Evolutionary conservation across 1,139 yeast species (phyloP).

Genomic region (Blastobotrys serpentis): DNA sequence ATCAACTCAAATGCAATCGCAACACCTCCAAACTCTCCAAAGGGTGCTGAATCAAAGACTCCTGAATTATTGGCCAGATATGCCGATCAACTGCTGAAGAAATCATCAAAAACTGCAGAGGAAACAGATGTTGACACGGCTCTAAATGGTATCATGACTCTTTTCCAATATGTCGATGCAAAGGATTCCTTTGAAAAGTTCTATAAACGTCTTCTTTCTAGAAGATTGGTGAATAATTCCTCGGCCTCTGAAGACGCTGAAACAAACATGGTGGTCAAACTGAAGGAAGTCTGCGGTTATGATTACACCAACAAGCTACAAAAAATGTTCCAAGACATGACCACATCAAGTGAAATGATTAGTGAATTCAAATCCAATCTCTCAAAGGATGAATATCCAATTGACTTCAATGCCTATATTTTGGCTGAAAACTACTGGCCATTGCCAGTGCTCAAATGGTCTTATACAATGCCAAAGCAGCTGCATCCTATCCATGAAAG

Average conservation of each 20-base stretch:
- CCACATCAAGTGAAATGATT: slow-evolving; percentile 79
- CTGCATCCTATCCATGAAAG: slow-evolving; percentile 63
- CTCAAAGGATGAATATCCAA: slow-evolving; percentile 49
- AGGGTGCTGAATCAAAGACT: slow-evolving; percentile 56
- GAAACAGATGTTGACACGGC: slow-evolving; percentile 62
- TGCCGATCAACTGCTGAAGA: slow-evolving; percentile 79
- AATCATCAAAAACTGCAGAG: slow-evolving; percentile 68
- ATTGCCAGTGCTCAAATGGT: slow-evolving; percentile 49
- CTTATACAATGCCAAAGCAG: slow-evolving; percentile 60
- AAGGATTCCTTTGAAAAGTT: slow-evolving; percentile 94
- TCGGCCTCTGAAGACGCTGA: slow-evolving; percentile 84
- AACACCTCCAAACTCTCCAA: slow-evolving; percentile 48
- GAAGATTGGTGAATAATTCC: slow-evolving; percentile 80
- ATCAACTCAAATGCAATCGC: slow-evolving; percentile 85
- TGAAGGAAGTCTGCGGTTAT: slow-evolving; percentile 86
- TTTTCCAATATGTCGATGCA: slow-evolving; percentile 86
- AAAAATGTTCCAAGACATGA: slow-evolving; percentile 94
- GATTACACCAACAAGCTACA: slow-evolving; percentile 94
- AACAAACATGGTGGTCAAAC: slow-evolving; percentile 77
- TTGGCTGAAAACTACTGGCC: slow-evolving; percentile 95
- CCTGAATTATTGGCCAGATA: slow-evolving; percentile 91
- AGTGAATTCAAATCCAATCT: slow-evolving; percentile 52
- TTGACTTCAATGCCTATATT: slow-evolving; percentile 66
- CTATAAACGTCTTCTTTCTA: slow-evolving; percentile 85
- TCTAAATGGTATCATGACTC: slow-evolving; percentile 77